Conservation (phyloP, 2,329 filamentous ascomycete species). For the Parastagonospora avenae region DNA sequence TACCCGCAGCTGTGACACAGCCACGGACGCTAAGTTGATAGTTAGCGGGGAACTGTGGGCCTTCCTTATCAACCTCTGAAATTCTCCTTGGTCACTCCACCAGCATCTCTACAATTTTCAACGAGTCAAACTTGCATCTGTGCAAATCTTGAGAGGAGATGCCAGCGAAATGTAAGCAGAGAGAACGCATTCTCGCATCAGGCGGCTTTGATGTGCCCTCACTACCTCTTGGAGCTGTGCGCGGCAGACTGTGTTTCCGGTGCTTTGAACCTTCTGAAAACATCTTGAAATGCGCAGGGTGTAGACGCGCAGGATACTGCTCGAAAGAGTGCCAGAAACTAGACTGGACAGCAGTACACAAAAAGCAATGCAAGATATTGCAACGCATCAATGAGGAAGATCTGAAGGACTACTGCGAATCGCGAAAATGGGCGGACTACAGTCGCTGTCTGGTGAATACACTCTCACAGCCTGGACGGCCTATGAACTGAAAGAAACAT, state of each 20-base stretch:
- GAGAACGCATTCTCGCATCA: slow-evolving; percentile 18
- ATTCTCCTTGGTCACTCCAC: too few species aligned
- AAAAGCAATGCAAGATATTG: slow-evolving; percentile 24
- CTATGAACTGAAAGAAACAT: not conserved
- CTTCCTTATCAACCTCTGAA: too few species aligned
- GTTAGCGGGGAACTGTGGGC: too few species aligned
- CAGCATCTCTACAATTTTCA: too few species aligned
- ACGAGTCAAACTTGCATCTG: not conserved
- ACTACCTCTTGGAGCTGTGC: slow-evolving; percentile 20
- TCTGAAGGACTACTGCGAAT: slow-evolving; percentile 15
- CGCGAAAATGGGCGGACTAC: slow-evolving; percentile 20
- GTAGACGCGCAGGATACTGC: slow-evolving; percentile 22
- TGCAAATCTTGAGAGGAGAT: slow-evolving; percentile 2
- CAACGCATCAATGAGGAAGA: slow-evolving; percentile 18
- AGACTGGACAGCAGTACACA: slow-evolving; percentile 21
- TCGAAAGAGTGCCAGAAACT: slow-evolving; percentile 25
- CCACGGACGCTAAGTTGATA: too few species aligned
- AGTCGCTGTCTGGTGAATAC: slow-evolving; percentile 10
- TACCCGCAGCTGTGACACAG: too few species aligned
- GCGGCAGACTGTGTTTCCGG: slow-evolving; percentile 22
- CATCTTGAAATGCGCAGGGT: slow-evolving; percentile 19
- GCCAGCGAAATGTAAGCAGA: slow-evolving; percentile 23
- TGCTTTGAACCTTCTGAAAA: slow-evolving; percentile 19
- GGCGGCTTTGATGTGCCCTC: slow-evolving; percentile 14
- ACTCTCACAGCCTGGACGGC: too few species aligned